Evolutionary conservation across 305 asterid species (phyloP).

Genomic region (Solanum hybrid): DNA sequence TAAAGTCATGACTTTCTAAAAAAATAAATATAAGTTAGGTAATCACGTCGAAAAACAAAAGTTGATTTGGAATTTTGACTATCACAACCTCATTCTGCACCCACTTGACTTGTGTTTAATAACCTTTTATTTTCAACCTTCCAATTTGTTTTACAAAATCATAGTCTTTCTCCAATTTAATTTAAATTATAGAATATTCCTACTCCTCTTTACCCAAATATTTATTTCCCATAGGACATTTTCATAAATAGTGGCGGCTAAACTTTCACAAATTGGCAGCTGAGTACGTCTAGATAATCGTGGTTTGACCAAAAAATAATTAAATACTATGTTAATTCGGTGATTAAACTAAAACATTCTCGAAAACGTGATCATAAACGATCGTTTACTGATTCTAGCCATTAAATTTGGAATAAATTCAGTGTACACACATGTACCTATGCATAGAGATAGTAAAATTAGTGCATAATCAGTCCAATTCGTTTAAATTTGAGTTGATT

Average conservation of each 20-base stretch:
- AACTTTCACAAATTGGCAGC: neutral
- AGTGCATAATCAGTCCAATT: neutral
- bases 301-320: neutral
- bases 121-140: neutral
- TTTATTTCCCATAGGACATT: neutral
- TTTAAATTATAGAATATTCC: neutral
- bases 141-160: neutral
- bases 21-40: neutral
- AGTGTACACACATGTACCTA: neutral
- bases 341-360: neutral
- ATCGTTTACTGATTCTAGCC: neutral
- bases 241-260: neutral
- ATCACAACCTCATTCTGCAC: neutral
- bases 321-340: neutral
- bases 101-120: neutral
- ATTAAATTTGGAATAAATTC: neutral
- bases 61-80: neutral
- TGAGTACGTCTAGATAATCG: neutral
- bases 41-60: neutral
- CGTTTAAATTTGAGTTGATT: neutral
- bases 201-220: neutral
- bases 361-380: neutral
- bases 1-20: neutral
- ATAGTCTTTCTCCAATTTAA: neutral
- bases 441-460: neutral